These are phyloP conservation scores for Ochromonas danica DNA, from an alignment of 108 stramenopile species.

Conservation along the genomic window DNA sequence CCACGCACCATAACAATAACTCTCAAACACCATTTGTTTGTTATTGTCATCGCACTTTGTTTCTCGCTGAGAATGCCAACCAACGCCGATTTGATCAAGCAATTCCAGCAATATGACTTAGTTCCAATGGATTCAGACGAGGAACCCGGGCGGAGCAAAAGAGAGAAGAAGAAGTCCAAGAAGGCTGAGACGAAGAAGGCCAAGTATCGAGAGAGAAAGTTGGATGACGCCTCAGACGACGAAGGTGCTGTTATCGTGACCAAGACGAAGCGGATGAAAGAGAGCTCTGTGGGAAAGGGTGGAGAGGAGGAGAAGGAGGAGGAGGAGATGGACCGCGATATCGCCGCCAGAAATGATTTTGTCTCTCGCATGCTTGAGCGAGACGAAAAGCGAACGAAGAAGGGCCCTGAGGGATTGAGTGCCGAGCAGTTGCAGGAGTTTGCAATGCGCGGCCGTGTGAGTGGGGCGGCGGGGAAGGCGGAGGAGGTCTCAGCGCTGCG, in stretches of 20 bases:
- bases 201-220: constrained; percentile 23
- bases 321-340: constrained; percentile 57
- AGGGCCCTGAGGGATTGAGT: constrained; percentile 46
- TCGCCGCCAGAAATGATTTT: constrained; percentile 85
- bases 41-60: too few relatives aligned
- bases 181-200: constrained; percentile 40
- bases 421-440: constrained; percentile 71
- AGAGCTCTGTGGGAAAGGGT: constrained; percentile 65
- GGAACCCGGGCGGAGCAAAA: constrained; percentile 18
- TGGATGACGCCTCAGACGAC: background rate
- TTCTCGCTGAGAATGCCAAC: constrained; percentile 10
- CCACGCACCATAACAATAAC: too few relatives aligned
- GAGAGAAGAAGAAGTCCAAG: constrained; percentile 38
- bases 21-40: too few relatives aligned
- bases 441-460: constrained; percentile 73
- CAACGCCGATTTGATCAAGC: constrained; percentile 36
- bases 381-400: constrained; percentile 70
- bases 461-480: constrained; percentile 59
- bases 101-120: constrained; percentile 27
- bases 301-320: constrained; percentile 61
- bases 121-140: constrained; percentile 39
- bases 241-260: constrained; percentile 48
- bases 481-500: constrained; percentile 57
- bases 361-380: constrained; percentile 74
- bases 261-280: constrained; percentile 56